phyloP scores from a whole-genome alignment of 164 flowering plant species.

The Magnolia kwangsiensis region DNA sequence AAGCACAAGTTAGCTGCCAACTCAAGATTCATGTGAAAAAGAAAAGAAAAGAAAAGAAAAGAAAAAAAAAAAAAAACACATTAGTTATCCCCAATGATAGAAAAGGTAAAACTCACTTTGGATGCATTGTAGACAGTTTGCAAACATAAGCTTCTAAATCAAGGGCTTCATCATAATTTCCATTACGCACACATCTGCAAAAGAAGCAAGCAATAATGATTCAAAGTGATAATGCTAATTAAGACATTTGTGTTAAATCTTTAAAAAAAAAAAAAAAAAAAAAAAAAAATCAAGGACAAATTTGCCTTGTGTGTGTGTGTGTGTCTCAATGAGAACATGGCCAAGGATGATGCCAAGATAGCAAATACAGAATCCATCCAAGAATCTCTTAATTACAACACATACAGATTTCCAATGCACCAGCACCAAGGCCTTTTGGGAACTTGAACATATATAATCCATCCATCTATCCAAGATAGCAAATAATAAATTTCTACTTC shows the following conservation, averaged over 20 bases:
- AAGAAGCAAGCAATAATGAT: background rate
- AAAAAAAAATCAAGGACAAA: background rate
- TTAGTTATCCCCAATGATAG: background rate
- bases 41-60: background rate
- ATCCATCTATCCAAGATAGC: no score
- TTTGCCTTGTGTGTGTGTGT: background rate
- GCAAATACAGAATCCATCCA: no score
- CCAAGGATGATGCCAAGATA: no score
- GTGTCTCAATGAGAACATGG: no score
- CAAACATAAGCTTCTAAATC: slow-evolving; percentile 90
- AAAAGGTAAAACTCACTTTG: slow-evolving; percentile 56
- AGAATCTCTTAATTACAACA: no score
- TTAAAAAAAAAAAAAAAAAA: background rate
- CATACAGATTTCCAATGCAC: no score
- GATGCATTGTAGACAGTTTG: slow-evolving; percentile 88
- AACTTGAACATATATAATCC: no score
- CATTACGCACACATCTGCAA: slow-evolving; percentile 90
- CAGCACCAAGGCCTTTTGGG: no score
- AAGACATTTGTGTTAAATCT: background rate
- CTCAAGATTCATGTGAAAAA: slow-evolving; percentile 4
- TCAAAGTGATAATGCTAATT: background rate
- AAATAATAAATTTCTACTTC: no score
- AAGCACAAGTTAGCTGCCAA: slow-evolving; percentile 2
- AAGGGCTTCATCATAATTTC: slow-evolving; percentile 97
- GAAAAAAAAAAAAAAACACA: background rate